Conservation (phyloP, 2,329 filamentous ascomycete species). For the Colletotrichum eleusines region DNA sequence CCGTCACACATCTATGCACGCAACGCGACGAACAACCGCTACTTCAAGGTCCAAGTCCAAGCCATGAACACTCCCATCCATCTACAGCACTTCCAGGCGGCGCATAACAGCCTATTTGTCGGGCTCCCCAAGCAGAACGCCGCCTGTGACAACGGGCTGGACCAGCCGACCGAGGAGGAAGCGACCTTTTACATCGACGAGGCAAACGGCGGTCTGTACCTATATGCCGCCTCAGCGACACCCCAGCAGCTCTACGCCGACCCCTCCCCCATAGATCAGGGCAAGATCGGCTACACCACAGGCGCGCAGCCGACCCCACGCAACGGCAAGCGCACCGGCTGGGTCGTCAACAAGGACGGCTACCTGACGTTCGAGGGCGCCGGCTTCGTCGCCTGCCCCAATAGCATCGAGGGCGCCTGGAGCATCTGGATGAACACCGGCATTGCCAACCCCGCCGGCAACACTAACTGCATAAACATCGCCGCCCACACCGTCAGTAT, state of each 20-base stretch:
- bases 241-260: slow-evolving; percentile 66
- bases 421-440: slow-evolving; percentile 53
- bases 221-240: slow-evolving; percentile 58
- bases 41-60: slow-evolving; percentile 64
- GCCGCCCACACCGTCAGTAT: slow-evolving; percentile 47
- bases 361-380: slow-evolving; percentile 60
- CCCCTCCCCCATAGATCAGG: slow-evolving; percentile 70
- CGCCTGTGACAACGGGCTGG: slow-evolving; percentile 57
- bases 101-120: slow-evolving; percentile 57
- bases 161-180: slow-evolving; percentile 46
- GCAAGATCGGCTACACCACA: slow-evolving; percentile 64
- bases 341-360: slow-evolving; percentile 56
- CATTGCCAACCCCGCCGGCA: slow-evolving; percentile 51
- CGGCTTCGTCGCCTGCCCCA: slow-evolving; percentile 66
- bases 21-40: too few relatives aligned
- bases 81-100: slow-evolving; percentile 59
- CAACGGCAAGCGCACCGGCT: slow-evolving; percentile 62
- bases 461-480: slow-evolving; percentile 54
- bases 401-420: slow-evolving; percentile 57
- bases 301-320: slow-evolving; percentile 53
- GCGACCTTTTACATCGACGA: slow-evolving; percentile 63
- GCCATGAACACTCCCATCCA: slow-evolving; percentile 64
- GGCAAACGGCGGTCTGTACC: slow-evolving; percentile 59
- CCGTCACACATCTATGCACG: slow-evolving; percentile 11
- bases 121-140: slow-evolving; percentile 60